These are phyloP conservation scores for Collybia mongolica DNA, from an alignment of 768 basidiomycete genomes.

Conservation along the genomic window DNA sequence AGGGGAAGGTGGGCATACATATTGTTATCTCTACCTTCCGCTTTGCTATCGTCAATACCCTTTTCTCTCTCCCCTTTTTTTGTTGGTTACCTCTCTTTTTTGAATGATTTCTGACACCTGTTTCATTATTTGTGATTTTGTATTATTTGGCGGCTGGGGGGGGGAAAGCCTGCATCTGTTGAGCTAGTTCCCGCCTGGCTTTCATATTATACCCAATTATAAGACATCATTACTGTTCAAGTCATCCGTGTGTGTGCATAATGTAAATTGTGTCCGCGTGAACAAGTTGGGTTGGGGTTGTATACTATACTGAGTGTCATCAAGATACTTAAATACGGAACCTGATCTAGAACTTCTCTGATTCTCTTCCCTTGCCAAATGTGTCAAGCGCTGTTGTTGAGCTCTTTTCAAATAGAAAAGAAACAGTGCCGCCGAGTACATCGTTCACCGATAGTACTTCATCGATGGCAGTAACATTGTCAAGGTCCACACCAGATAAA, in stretches of 20 bases:
- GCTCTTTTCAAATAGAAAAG: conserved; percentile 73
- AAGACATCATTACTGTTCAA: background rate
- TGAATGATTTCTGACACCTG: background rate
- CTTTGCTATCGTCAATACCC: conserved; percentile 11
- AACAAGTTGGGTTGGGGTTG: no score
- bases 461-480: conserved; percentile 39
- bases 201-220: background rate
- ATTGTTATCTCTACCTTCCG: conserved; percentile 1
- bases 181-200: background rate
- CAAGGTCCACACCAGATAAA: conserved; percentile 45
- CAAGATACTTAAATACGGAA: no score
- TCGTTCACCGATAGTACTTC: conserved; percentile 30
- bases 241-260: no score
- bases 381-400: conserved; percentile 22
- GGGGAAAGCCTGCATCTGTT: no score
- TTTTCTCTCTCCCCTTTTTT: conserved; percentile 7
- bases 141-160: background rate
- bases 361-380: conserved; percentile 5
- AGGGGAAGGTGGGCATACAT: background rate
- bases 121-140: no score
- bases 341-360: background rate
- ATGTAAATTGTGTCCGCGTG: no score
- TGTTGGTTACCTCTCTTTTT: conserved; percentile 6
- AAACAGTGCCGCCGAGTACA: conserved; percentile 66
- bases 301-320: no score